Evolutionary conservation across 345 rosid species (phyloP), one percentile per base, ranked within the genome.

Genomic region (Adansonia digitata): DNA sequence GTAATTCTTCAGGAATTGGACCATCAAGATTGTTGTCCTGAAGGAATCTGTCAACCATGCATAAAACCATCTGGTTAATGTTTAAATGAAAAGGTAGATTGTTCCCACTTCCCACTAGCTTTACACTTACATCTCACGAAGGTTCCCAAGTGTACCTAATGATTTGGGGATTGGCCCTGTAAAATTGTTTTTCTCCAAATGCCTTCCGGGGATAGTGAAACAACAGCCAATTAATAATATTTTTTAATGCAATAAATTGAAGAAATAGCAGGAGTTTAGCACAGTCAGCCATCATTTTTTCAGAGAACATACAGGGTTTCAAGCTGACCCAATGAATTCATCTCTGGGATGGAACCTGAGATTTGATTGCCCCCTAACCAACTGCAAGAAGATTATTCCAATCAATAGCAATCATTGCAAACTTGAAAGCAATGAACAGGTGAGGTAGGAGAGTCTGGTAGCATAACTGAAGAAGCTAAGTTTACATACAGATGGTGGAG

Each of bases 361-460:
- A 94, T 83, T 7, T 81, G 77, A 82, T 94, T 92, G 51, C 82
- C 83, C 64, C 91, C 97, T 0, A 92, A 80, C 94, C 88, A 88
- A 71, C 97, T 94, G 85, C 52, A 79, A 8, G 35, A 46, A 55
- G 22, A 81, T 67, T 42, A 63, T 74, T 65, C 57, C 45, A 77
- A 67, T 77, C 20, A 29, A 64, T 49, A 75, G 27, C n/a, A 3
- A 66, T 17, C 22, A 40, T 42, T 7, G 14, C 29, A 37, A n/a
- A 15, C 17, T 69, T 73, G 11, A 18, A n/a, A 63, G 68, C 14
- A 35, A 63, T 8, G 45, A 57, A 63, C 69, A 49, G 74, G 49
- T 35, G 55, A 68, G 2, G 20, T 37, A 56, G 42, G 60, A 27
- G 37, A 6, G 10, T 46, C 2, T 22, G 45, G 52, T 34, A 64